Base-by-base conservation (phyloP, 148 eudicot species). In the Amaranthus cruentus region DNA sequence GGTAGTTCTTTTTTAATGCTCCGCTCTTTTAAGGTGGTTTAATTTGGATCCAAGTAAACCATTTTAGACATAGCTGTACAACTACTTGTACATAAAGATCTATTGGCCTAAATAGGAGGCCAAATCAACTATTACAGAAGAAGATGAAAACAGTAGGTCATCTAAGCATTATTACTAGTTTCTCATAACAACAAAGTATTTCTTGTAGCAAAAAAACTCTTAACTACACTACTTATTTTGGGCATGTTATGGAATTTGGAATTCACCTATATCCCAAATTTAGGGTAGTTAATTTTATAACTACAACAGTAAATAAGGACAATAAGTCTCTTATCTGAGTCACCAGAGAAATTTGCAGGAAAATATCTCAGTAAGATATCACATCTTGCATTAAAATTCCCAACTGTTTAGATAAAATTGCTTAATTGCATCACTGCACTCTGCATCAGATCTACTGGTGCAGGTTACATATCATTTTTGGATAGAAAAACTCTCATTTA, bases 321-420 rank as follows among this genome's bases (percentile, higher is more conserved):
- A 49, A 72, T 47, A 6, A 76, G 10, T 50, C 53, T 71, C 47
- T 4, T 28, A 68, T 9, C 59, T 59, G 67, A 28, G 10, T 62
- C 70, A 62, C 63, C 74, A 71, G 75, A 71, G 51, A 71, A 28
- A 28, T 11, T 47, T 71, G 21, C 44, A 75, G 71, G 79, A 15
- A 71, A 28, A 62, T 70, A 11, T 21, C 70, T 21, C 77, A 75
- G 64, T 66, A 21, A 18, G 4, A 52, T 49, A 21, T 76, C 53
- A 69, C 43, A 52, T 62, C 54, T 47, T 28, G 46, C 38, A 38
- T 48, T 3, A 21, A 48, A 58, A 4, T 28, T 28, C 5, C 44
- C 9, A 42, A 64, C 44, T 4, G 68, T 55, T 54, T 55, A 18
- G 9, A n/a, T 13, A 44, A 55, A 54, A 42, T 4, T 9, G 43